Conservation (phyloP, 495 filamentous ascomycete genomes). For the Xanthoparmelia taractica region DNA sequence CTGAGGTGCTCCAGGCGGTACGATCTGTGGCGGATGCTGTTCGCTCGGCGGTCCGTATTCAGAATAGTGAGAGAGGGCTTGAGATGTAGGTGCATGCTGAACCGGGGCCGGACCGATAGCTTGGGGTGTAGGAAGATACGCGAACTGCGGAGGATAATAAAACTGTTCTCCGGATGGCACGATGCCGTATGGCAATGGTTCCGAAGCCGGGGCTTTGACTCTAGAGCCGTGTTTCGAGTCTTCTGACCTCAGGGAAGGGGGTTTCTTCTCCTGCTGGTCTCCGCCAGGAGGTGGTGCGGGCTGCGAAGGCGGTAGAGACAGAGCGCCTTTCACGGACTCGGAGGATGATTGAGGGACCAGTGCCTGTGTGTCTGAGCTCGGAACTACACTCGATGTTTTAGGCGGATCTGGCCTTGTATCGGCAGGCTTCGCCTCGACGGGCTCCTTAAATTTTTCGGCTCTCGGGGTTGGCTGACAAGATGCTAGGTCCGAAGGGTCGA, state of each 20-base stretch:
- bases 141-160: conserved; percentile 13
- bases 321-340: background rate
- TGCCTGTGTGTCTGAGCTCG: conserved; percentile 10
- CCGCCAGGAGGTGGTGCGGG: conserved; percentile 1
- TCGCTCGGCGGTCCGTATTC: conserved; percentile 15
- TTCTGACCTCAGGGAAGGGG: conserved; percentile 5
- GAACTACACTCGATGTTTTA: conserved; percentile 2
- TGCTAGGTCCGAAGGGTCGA: conserved; percentile 12
- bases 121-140: conserved; percentile 17
- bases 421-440: conserved; percentile 5
- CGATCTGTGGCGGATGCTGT: background rate
- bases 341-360: conserved; percentile 7
- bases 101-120: conserved; percentile 11
- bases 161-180: conserved; percentile 6
- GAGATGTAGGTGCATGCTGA: conserved; percentile 13
- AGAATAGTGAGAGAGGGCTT: conserved; percentile 13
- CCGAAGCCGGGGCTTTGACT: conserved; percentile 1
- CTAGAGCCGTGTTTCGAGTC: background rate
- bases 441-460: conserved; percentile 15
- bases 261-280: conserved; percentile 9
- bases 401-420: background rate
- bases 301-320: conserved; percentile 5
- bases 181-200: conserved; percentile 1
- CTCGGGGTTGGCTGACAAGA: conserved; percentile 14
- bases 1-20: background rate